phyloP scores from a whole-genome alignment of 495 filamentous ascomycete genomes.

The Alectoria sarmentosa region DNA sequence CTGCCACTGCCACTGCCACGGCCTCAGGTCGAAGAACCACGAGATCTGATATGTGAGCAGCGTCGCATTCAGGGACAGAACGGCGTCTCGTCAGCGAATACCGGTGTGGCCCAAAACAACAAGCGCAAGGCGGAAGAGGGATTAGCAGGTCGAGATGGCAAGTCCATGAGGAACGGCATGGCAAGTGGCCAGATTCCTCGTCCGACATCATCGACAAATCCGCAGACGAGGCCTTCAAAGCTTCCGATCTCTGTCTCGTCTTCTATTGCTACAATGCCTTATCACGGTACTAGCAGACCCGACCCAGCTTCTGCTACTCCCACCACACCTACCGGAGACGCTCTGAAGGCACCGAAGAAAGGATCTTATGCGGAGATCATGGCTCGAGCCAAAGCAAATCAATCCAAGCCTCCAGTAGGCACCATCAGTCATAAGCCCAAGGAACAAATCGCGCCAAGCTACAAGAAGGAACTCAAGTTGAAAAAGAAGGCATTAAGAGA shows the following conservation, averaged over 20 bases:
- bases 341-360: constrained; percentile 40
- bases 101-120: background rate
- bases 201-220: constrained; percentile 11
- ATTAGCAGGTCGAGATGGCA: constrained; percentile 14
- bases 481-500: constrained; percentile 22
- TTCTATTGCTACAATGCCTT: constrained; percentile 30
- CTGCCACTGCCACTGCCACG: constrained; percentile 30
- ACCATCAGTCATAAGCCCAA: constrained; percentile 40
- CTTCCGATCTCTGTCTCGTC: background rate
- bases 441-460: constrained; percentile 32
- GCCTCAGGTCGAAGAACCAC: constrained; percentile 30
- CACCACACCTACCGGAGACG: constrained; percentile 3
- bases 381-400: constrained; percentile 52
- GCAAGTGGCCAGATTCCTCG: constrained; percentile 13
- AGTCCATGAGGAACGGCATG: constrained; percentile 12
- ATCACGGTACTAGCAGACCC: constrained; percentile 33
- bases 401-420: constrained; percentile 32
- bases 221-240: constrained; percentile 28
- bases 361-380: constrained; percentile 63
- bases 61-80: constrained; percentile 16
- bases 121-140: constrained; percentile 32
- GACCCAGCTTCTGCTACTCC: constrained; percentile 20
- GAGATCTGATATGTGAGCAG: constrained; percentile 21
- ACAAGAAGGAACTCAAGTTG: constrained; percentile 26
- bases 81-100: constrained; percentile 31